These are phyloP conservation scores for Neospermospora avenae DNA, from an alignment of 2,329 filamentous ascomycete species.

Conservation along the genomic window DNA sequence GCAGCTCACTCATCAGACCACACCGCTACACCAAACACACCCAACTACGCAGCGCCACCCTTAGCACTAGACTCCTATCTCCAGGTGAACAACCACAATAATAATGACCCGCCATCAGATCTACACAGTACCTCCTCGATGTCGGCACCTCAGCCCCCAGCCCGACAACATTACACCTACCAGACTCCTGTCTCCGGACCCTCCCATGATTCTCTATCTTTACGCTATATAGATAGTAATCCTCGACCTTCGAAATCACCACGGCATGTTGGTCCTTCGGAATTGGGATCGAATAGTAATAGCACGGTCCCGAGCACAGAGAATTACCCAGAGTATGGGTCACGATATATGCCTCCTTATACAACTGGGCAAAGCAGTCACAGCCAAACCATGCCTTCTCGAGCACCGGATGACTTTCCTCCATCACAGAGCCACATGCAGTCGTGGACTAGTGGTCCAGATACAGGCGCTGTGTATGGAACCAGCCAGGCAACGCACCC, in stretches of 20 bases:
- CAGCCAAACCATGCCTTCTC: conserved; percentile 19
- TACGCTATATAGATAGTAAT: conserved; percentile 33
- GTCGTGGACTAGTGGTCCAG: conserved; percentile 29
- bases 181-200: conserved; percentile 19
- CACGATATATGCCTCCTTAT: conserved; percentile 28
- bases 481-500: conserved; percentile 15
- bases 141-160: conserved; percentile 8
- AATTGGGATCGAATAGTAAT: conserved; percentile 20
- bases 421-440: conserved; percentile 12
- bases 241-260: conserved; percentile 35
- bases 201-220: conserved; percentile 5
- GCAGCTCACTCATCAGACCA: conserved; percentile 30
- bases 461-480: conserved; percentile 23
- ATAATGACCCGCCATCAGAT: conserved; percentile 24
- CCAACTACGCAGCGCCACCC: conserved; percentile 26
- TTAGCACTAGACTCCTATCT: conserved; percentile 30
- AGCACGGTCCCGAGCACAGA: neutral
- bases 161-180: conserved; percentile 20
- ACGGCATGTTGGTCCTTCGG: conserved; percentile 30
- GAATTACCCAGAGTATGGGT: conserved; percentile 25
- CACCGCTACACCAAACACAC: conserved; percentile 23
- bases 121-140: conserved; percentile 18
- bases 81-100: conserved; percentile 22
- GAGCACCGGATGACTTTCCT: conserved; percentile 28
- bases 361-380: conserved; percentile 6